Evolutionary conservation across 2,329 filamentous ascomycete species (phyloP).

Genomic region (Botrytis byssoidea): DNA sequence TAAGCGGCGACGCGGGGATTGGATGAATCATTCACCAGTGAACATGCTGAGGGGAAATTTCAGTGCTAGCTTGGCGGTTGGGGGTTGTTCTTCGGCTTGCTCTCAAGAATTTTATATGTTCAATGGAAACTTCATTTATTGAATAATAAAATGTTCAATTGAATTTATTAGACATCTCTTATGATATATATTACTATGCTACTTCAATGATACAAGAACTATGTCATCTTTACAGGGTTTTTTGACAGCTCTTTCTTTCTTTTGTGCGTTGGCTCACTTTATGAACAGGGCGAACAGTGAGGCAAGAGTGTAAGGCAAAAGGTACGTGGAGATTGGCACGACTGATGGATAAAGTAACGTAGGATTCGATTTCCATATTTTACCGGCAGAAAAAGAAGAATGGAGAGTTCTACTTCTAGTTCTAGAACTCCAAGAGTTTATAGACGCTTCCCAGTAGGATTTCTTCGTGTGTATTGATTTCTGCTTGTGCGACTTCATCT

Average conservation of each 20-base stretch:
- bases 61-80: background rate
- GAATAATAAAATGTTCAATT: background rate
- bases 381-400: background rate
- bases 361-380: background rate
- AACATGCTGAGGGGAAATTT: background rate
- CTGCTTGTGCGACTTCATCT: background rate
- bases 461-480: background rate
- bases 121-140: background rate
- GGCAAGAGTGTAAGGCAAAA: conserved; percentile 8
- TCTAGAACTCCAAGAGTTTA: background rate
- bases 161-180: background rate
- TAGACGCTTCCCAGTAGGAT: background rate
- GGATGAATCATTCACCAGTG: background rate
- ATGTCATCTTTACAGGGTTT: conserved; percentile 6
- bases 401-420: background rate
- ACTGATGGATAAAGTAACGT: background rate
- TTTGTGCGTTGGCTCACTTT: conserved; percentile 19
- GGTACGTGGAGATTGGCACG: background rate
- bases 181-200: background rate
- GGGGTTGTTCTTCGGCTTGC: background rate
- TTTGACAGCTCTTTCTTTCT: conserved; percentile 3
- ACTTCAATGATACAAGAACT: background rate
- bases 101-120: background rate
- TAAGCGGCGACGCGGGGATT: conserved; percentile 12
- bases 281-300: conserved; percentile 17